A percentile compares a stretch with the other conserved stretches of the same genome.
phyloP scores from a whole-genome alignment of 768 basidiomycete genomes.

The Pulveroboletus sp. region DNA sequence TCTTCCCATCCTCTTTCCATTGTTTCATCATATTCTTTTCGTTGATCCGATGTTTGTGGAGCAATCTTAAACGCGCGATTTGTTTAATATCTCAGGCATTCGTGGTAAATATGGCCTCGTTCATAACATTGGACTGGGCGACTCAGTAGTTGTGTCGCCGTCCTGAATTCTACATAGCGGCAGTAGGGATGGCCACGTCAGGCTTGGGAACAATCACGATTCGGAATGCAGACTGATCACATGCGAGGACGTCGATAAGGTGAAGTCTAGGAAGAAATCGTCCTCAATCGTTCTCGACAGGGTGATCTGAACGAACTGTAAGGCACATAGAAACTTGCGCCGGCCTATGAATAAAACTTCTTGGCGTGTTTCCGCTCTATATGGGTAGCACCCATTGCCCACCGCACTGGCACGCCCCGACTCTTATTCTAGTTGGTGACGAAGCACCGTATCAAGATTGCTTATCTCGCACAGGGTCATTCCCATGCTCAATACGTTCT shows the following conservation, averaged over 20 bases:
- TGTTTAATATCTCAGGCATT: slow-evolving; percentile 58
- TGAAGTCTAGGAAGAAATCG: slow-evolving; percentile 64
- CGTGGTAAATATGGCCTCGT: slow-evolving; percentile 77
- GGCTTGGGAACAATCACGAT: slow-evolving; percentile 79
- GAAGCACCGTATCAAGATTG: too few relatives aligned
- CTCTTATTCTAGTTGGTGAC: too few relatives aligned
- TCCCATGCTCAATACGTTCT: too few relatives aligned
- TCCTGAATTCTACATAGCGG: slow-evolving; percentile 71
- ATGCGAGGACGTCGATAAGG: slow-evolving; percentile 63
- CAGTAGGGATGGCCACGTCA: slow-evolving; percentile 55
- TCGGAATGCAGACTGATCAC: slow-evolving; percentile 61
- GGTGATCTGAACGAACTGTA: slow-evolving; percentile 34
- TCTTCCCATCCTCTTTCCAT: neutral
- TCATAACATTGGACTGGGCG: slow-evolving; percentile 80
- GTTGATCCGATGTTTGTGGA: slow-evolving; percentile 31
- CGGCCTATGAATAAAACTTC: too few relatives aligned
- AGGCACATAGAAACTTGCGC: slow-evolving; percentile 1
- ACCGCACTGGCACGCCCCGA: too few relatives aligned
- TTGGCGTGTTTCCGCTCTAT: too few relatives aligned
- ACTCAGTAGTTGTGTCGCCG: slow-evolving; percentile 72
- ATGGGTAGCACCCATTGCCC: too few relatives aligned
- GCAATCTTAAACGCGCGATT: slow-evolving; percentile 69
- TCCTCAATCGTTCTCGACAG: slow-evolving; percentile 39
- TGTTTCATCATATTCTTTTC: neutral
- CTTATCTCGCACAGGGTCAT: too few relatives aligned